A percentile compares a stretch with the other conserved stretches of the same genome.
phyloP scores from a whole-genome alignment of 2,329 filamentous ascomycete genomes.

The Aspergillus flavus region DNA sequence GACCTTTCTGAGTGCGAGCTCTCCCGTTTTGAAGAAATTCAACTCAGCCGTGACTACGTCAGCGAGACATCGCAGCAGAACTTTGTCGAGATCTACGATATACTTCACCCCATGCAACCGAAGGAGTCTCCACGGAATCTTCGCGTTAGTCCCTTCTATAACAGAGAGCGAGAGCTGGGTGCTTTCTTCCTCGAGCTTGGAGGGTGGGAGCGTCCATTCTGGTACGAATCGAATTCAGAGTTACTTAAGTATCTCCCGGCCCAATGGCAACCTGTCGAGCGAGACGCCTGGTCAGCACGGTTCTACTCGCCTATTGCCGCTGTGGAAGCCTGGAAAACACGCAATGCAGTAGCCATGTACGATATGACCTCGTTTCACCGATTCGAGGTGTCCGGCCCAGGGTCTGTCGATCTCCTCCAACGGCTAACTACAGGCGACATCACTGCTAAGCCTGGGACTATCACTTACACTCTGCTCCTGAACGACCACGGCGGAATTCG shows the following conservation, averaged over 20 bases:
- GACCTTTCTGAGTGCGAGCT: conserved; percentile 64
- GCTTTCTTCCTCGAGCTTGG: conserved; percentile 60
- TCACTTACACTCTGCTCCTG: conserved; percentile 61
- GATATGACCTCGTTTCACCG: conserved; percentile 64
- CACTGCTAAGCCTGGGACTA: conserved; percentile 49
- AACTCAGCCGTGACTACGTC: conserved; percentile 59
- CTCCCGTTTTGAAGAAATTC: conserved; percentile 63
- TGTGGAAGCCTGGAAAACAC: conserved; percentile 66
- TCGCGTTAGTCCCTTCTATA: conserved; percentile 61
- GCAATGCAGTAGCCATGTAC: conserved; percentile 64
- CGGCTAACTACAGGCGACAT: conserved; percentile 46
- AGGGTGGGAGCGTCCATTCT: conserved; percentile 66
- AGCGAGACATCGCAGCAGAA: conserved; percentile 62
- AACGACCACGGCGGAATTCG: conserved; percentile 56
- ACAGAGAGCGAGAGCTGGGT: conserved; percentile 55
- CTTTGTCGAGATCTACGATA: conserved; percentile 67
- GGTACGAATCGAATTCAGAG: conserved; percentile 60
- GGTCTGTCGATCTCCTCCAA: conserved; percentile 58
- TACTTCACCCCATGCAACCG: conserved; percentile 63
- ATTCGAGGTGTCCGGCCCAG: conserved; percentile 61
- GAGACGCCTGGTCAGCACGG: conserved; percentile 61
- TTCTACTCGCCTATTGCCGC: conserved; percentile 63
- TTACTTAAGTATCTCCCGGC: conserved; percentile 56
- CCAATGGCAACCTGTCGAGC: conserved; percentile 57
- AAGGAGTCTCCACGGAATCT: conserved; percentile 60